phyloP scores from a whole-genome alignment of 164 flowering plant genomes.

The Vitis labrusca region DNA sequence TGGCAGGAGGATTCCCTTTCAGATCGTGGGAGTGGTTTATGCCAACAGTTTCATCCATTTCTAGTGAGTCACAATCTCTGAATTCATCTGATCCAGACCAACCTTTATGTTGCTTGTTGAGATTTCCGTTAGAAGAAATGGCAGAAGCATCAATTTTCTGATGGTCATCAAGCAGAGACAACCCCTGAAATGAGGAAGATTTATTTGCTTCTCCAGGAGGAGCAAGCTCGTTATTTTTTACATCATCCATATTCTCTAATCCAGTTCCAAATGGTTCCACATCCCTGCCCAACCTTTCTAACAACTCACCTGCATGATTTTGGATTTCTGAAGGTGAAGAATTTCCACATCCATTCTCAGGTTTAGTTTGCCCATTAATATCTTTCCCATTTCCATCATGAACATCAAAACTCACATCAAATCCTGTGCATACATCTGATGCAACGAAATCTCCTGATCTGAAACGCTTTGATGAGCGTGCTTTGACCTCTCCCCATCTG shows the following conservation, averaged over 20 bases:
- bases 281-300: conserved; percentile 14
- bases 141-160: neutral
- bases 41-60: neutral
- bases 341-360: conserved; percentile 13
- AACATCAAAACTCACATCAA: conserved; percentile 18
- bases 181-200: conserved; percentile 3
- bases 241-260: neutral
- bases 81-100: neutral
- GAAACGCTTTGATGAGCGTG: conserved; percentile 52
- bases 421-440: conserved; percentile 20
- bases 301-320: conserved; percentile 11
- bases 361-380: conserved; percentile 23
- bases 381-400: conserved; percentile 7
- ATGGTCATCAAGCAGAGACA: neutral
- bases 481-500: conserved; percentile 59
- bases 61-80: conserved; percentile 11
- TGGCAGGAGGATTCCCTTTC: conserved; percentile 21
- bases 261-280: conserved; percentile 6
- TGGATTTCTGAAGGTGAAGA: conserved; percentile 17
- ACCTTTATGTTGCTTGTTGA: conserved; percentile 1
- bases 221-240: conserved; percentile 5
- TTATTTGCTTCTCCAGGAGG: neutral
- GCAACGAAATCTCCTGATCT: conserved; percentile 36
- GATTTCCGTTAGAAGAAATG: neutral
- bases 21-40: conserved; percentile 17